These are phyloP conservation scores for Bipolaris bicolor DNA, from an alignment of 2,329 filamentous ascomycete species.

Conservation along the genomic window DNA sequence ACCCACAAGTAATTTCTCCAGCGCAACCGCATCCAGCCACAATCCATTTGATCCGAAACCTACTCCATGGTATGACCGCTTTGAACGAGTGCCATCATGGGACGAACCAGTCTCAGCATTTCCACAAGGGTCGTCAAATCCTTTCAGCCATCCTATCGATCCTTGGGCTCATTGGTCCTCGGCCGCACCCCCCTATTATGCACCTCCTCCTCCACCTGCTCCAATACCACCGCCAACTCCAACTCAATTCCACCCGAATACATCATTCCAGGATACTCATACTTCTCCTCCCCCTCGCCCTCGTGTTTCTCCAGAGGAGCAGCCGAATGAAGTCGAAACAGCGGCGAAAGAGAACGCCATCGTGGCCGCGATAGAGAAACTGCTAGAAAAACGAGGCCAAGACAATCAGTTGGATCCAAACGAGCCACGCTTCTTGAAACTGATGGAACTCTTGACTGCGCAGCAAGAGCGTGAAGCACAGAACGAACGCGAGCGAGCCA, in stretches of 20 bases:
- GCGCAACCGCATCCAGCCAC: neutral
- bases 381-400: neutral
- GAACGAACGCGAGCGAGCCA: constrained; percentile 8
- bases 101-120: neutral
- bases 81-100: neutral
- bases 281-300: neutral
- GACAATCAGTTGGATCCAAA: neutral
- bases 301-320: neutral
- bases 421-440: constrained; percentile 11
- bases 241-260: too few relatives aligned
- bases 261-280: neutral
- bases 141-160: neutral
- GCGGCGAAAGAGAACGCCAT: neutral
- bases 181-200: neutral
- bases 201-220: neutral
- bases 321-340: neutral
- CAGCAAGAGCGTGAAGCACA: constrained; percentile 13
- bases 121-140: neutral
- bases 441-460: constrained; percentile 11
- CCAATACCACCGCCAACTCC: neutral
- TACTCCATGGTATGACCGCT: neutral
- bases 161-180: neutral
- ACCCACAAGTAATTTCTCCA: neutral
- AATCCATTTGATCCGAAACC: neutral
- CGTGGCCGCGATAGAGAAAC: neutral